A percentile compares a stretch with the other conserved stretches of the same genome.
phyloP scores from a whole-genome alignment of 2,329 filamentous ascomycete genomes.

The Pestalotiopsis sp. region DNA sequence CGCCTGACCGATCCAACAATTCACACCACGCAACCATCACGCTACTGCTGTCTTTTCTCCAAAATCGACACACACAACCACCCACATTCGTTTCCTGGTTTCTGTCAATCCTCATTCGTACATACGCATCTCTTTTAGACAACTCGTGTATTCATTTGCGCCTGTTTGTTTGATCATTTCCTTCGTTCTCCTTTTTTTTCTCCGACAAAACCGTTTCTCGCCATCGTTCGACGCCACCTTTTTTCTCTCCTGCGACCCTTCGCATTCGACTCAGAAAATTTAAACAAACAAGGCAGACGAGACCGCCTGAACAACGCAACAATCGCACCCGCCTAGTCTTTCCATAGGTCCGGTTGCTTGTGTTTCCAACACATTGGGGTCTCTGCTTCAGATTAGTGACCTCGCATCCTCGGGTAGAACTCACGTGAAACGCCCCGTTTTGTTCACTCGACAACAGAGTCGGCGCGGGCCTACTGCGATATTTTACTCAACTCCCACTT shows the following conservation, averaged over 20 bases:
- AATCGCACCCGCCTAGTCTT: not conserved
- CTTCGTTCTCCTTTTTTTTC: not conserved
- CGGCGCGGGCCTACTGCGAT: constrained; percentile 1
- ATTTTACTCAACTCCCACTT: not conserved
- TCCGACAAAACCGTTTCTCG: constrained; percentile 4
- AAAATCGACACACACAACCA: not conserved
- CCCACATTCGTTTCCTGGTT: constrained; percentile 9
- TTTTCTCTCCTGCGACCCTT: not conserved
- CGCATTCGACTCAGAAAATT: not conserved
- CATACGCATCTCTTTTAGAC: not conserved
- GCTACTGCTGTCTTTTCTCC: not conserved
- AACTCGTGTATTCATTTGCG: not conserved
- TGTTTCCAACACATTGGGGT: constrained; percentile 13
- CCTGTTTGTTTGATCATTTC: not conserved
- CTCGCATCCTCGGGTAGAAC: not conserved
- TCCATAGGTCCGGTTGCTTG: not conserved
- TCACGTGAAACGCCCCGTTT: not conserved
- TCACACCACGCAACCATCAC: not conserved
- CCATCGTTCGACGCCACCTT: not conserved
- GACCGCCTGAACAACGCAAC: not conserved
- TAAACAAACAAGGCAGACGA: not conserved
- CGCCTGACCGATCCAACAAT: not conserved
- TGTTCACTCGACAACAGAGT: not conserved
- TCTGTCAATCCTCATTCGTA: not conserved
- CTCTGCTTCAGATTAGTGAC: constrained; percentile 14